Percentiles rank a stretch among this genome's conserved stretches.
Evolutionary conservation across 164 flowering plant genomes (phyloP).

Genomic region (Chloranthus sessilifolius): DNA sequence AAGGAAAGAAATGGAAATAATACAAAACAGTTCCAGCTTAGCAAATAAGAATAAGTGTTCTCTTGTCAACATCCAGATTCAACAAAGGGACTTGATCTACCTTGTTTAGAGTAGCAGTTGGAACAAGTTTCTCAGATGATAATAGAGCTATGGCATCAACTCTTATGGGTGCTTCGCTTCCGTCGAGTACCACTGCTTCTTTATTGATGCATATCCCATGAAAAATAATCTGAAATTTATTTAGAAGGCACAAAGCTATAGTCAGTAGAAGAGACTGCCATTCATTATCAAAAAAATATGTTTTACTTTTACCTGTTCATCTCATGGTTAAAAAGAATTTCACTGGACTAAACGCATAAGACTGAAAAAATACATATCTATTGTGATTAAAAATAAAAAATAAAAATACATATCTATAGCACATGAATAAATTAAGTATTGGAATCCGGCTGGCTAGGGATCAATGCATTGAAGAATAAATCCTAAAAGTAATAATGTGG

Average conservation of each 20-base stretch:
- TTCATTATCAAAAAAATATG: no score
- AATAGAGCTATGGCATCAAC: constrained; percentile 66
- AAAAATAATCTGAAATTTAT: constrained; percentile 53
- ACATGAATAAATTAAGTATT: no score
- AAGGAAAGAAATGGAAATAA: not conserved
- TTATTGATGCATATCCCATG: constrained; percentile 74
- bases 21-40: not conserved
- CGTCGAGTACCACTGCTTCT: constrained; percentile 73
- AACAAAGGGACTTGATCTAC: constrained; percentile 22
- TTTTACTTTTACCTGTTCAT: no score
- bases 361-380: no score
- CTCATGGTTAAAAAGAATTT: no score
- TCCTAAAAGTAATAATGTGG: no score
- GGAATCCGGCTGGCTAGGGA: no score
- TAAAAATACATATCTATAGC: no score
- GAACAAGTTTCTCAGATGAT: constrained; percentile 75
- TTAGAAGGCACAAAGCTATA: constrained; percentile 2
- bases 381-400: no score
- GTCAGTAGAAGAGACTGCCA: no score
- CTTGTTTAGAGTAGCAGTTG: constrained; percentile 75
- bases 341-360: no score
- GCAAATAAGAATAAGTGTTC: not conserved
- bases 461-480: no score
- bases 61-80: not conserved
- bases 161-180: constrained; percentile 89